Conservation (phyloP, 2,329 filamentous ascomycete genomes). For the Aphanocladium album region DNA sequence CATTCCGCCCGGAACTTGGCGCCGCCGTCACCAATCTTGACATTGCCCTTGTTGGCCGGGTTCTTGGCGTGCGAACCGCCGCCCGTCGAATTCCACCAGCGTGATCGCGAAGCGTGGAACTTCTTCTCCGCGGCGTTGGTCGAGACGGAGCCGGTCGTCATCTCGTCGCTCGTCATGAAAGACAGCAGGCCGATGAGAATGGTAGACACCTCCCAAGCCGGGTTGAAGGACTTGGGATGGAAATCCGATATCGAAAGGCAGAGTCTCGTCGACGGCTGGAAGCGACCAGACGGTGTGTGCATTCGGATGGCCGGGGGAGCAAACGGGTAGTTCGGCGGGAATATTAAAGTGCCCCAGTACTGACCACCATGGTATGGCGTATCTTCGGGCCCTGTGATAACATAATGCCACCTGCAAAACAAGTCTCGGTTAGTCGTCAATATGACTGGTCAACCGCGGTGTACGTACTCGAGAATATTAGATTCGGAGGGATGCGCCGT, state of each 20-base stretch:
- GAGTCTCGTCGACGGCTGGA: conserved; percentile 85
- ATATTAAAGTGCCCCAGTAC: conserved; percentile 96
- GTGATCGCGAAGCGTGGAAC: conserved; percentile 68
- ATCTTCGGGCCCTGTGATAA: conserved; percentile 88
- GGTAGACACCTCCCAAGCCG: conserved; percentile 95
- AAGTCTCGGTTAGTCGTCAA: conserved; percentile 13
- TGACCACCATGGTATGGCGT: conserved; percentile 93
- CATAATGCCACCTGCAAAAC: conserved; percentile 76
- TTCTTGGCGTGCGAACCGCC: conserved; percentile 66
- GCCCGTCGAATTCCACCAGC: conserved; percentile 97
- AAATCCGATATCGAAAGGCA: conserved; percentile 97
- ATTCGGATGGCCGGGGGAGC: conserved; percentile 96
- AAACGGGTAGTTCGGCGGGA: conserved; percentile 95
- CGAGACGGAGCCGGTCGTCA: conserved; percentile 89
- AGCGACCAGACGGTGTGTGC: conserved; percentile 95
- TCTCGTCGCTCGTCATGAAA: conserved; percentile 98
- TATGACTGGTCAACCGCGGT: conserved; percentile 4
- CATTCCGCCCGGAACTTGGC: conserved; percentile 86
- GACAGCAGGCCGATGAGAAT: conserved; percentile 90
- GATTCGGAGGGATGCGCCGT: conserved; percentile 81
- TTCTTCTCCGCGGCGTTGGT: conserved; percentile 72
- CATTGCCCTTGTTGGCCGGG: conserved; percentile 62
- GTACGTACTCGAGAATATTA: conserved; percentile 78
- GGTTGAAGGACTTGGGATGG: conserved; percentile 96
- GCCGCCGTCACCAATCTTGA: conserved; percentile 89